A percentile compares a stretch with the other conserved stretches of the same genome.
phyloP scores from a whole-genome alignment of 352 stramenopile genomes.

The Blastocystis sp. region DNA sequence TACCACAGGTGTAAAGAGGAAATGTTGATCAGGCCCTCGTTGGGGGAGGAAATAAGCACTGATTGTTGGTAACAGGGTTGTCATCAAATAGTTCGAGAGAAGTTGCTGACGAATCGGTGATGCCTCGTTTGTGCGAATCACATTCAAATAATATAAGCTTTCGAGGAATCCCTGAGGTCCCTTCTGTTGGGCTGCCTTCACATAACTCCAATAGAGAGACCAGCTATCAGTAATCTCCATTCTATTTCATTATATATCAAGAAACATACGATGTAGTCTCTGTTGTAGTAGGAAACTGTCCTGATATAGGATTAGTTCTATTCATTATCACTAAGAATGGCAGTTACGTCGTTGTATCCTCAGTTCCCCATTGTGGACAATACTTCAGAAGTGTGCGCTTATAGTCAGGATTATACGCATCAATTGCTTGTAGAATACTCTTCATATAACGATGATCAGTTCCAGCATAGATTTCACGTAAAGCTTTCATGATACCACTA shows the following conservation, averaged over 20 bases:
- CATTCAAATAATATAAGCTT: background rate
- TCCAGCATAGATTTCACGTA: background rate
- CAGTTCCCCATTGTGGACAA: conserved; percentile 25
- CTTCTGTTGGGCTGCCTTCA: conserved; percentile 5
- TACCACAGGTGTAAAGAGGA: background rate
- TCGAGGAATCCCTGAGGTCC: background rate
- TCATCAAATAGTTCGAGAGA: conserved; percentile 42
- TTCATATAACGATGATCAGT: background rate
- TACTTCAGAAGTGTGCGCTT: background rate
- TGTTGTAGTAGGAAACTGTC: too few species aligned
- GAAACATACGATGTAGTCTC: too few species aligned
- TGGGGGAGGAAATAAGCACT: conserved; percentile 39
- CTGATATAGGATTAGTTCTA: background rate
- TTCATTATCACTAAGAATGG: background rate
- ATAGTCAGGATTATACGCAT: background rate
- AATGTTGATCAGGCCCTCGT: background rate
- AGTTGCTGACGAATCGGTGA: background rate
- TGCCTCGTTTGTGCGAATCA: conserved; percentile 7
- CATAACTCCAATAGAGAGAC: background rate
- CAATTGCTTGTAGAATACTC: background rate
- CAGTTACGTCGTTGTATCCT: background rate
- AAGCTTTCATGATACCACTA: background rate
- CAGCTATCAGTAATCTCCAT: background rate
- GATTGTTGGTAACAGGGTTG: conserved; percentile 7
- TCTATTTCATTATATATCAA: too few species aligned